phyloP scores from a whole-genome alignment of 192 early-diverging fungal genomes.

The Polychytrium aggregatum region DNA sequence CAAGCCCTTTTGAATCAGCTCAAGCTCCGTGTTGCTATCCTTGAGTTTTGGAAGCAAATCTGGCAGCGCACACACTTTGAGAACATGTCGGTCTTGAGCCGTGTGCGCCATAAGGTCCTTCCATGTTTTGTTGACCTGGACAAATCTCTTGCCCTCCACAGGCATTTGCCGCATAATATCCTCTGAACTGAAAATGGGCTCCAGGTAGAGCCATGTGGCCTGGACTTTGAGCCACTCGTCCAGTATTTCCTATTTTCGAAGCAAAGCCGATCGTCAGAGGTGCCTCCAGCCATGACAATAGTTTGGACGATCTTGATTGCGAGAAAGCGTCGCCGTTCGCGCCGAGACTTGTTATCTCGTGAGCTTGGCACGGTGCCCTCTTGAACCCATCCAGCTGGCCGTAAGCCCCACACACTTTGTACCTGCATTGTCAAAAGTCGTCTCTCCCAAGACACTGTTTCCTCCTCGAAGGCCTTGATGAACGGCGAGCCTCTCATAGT shows the following conservation, averaged over 20 bases:
- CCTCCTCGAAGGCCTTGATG: conserved; percentile 52
- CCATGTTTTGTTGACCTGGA: conserved; percentile 50
- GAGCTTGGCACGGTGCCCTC: too few species aligned
- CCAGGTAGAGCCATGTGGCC: conserved; percentile 49
- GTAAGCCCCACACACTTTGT: neutral
- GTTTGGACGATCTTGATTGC: neutral
- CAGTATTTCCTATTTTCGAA: conserved; percentile 34
- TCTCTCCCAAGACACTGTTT: conserved; percentile 38
- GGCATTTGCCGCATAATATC: conserved; percentile 59
- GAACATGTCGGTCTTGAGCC: conserved; percentile 30
- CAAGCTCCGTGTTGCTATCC: conserved; percentile 46
- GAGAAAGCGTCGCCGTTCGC: neutral
- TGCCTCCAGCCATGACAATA: neutral
- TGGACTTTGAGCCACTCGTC: conserved; percentile 56
- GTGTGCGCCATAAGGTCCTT: conserved; percentile 46
- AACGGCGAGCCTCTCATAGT: conserved; percentile 51
- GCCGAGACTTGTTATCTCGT: too few species aligned
- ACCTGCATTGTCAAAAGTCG: conserved; percentile 40
- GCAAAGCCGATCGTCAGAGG: neutral
- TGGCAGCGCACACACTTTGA: conserved; percentile 40
- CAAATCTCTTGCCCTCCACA: conserved; percentile 44
- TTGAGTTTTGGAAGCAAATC: conserved; percentile 36
- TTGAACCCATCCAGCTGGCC: too few species aligned
- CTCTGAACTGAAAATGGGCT: conserved; percentile 52
- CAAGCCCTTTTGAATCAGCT: conserved; percentile 49